Base-by-base conservation (phyloP, 192 early-diverging fungal species). In the Gaertneriomyces semiglobifer region DNA sequence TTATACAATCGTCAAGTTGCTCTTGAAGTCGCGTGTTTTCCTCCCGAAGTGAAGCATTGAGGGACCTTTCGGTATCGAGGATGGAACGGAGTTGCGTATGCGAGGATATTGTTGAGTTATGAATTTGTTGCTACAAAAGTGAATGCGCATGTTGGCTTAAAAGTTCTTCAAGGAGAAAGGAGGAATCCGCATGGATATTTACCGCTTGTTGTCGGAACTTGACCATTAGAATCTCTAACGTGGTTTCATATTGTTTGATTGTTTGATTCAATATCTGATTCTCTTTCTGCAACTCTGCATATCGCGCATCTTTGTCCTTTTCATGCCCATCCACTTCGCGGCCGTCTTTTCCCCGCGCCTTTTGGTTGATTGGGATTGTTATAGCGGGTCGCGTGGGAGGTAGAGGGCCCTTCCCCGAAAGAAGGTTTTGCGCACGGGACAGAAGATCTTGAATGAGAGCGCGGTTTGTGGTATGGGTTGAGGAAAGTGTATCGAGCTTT, bases 231-330 rank as follows among this genome's bases (percentile, higher is more conserved):
- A 82, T 67, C 54, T 83, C 79, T 7, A 83, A 63, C 4, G 81
- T 80, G n/a, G 77, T 59, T 66, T 83, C 81, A 65, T 82, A 83
- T 56, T 83, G 76, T 59, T 82, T 83, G 12, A 81, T 73, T 6
- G 72, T 48, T 46, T 82, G 75, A 47, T 71, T 72, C 16, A 83
- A 65, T 10, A 77, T 46, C 44, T 71, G 68, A 45, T 84, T 83
- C 66, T 83, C 81, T 47, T 70, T 70, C 45, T 75, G 73, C 52
- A 83, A 56, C 10, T 82, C 81, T 2, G 51, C 33, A 46, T 73
- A 68, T 11, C 68, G 63, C 7, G 68, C 68, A 19, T 65, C 64
- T 33, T 33, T 33, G 25, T 33, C 25, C 25, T 33, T 33, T 33
- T 33, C 25, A 33, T 33, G 25, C 25, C 25, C 25, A 33, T 33